These are phyloP conservation scores for Chondrostereum purpureum DNA, from an alignment of 1,284 basidiomycete genomes.

Conservation along the genomic window DNA sequence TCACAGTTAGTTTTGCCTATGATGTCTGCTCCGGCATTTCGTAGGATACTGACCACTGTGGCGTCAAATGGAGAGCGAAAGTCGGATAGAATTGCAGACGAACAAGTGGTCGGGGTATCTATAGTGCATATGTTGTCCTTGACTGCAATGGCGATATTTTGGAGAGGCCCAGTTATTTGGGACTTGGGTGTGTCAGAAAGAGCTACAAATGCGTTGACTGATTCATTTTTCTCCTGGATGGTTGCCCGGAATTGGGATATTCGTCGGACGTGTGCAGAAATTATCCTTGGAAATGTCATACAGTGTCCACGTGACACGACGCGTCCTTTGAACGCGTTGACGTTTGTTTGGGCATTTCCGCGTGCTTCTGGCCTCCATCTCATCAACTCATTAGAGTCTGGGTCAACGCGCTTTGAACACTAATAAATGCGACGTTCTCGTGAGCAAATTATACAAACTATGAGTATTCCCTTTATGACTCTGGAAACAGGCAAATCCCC, in stretches of 20 bases:
- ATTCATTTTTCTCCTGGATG: neutral
- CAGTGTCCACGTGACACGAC: neutral
- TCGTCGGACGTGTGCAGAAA: neutral
- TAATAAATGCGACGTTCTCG: neutral
- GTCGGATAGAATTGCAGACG: constrained; percentile 67
- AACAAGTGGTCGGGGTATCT: constrained; percentile 70
- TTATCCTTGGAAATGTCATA: neutral
- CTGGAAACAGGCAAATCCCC: constrained; percentile 17
- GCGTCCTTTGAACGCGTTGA: neutral
- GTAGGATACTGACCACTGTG: constrained; percentile 69
- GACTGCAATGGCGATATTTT: constrained; percentile 52
- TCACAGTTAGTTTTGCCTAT: constrained; percentile 93
- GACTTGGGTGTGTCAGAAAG: neutral
- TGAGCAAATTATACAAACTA: no score
- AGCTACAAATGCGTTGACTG: neutral
- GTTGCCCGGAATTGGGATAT: neutral
- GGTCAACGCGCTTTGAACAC: no score
- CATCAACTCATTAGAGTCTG: no score
- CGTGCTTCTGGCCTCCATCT: constrained; percentile 5
- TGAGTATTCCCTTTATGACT: no score
- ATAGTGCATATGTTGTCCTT: constrained; percentile 85
- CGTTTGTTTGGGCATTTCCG: neutral
- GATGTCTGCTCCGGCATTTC: constrained; percentile 63
- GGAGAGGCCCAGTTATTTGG: no score
- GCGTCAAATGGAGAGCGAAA: constrained; percentile 85